phyloP scores from a whole-genome alignment of 2,329 filamentous ascomycete species.

The Gnomoniopsis smithogilvyi region DNA sequence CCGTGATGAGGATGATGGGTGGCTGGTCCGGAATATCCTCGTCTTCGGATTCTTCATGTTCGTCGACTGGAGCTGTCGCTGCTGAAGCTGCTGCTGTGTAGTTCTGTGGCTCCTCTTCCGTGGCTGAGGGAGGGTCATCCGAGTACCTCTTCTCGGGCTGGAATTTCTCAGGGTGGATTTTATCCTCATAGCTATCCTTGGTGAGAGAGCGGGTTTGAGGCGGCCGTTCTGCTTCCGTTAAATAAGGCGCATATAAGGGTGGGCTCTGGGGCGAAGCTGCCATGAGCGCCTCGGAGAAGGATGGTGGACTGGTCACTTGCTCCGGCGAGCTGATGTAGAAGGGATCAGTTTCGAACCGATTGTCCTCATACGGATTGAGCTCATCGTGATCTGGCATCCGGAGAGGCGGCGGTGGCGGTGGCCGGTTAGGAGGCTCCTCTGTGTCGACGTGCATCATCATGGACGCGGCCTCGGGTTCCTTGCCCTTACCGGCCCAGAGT shows the following conservation, averaged over 20 bases:
- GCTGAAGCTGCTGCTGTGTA: background rate
- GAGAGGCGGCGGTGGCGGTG: background rate
- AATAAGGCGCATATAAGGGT: background rate
- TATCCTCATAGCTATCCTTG: background rate
- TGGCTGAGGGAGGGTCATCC: background rate
- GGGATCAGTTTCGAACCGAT: background rate
- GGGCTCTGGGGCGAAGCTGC: background rate
- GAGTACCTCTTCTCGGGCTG: background rate
- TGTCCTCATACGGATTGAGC: background rate
- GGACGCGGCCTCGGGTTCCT: background rate
- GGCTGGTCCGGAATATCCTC: background rate
- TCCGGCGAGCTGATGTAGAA: background rate
- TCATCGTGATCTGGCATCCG: background rate
- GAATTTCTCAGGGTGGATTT: background rate
- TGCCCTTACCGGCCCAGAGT: background rate
- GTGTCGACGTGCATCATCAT: background rate
- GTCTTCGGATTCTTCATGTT: background rate
- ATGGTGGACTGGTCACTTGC: background rate
- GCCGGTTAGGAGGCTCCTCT: background rate
- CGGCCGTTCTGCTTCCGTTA: background rate
- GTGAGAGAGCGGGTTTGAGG: background rate
- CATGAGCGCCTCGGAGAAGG: background rate
- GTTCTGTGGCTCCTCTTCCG: background rate
- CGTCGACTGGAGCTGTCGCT: background rate
- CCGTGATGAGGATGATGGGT: constrained; percentile 8